Conservation (phyloP, 139 green algal species). For the Picochlorum sp. region DNA sequence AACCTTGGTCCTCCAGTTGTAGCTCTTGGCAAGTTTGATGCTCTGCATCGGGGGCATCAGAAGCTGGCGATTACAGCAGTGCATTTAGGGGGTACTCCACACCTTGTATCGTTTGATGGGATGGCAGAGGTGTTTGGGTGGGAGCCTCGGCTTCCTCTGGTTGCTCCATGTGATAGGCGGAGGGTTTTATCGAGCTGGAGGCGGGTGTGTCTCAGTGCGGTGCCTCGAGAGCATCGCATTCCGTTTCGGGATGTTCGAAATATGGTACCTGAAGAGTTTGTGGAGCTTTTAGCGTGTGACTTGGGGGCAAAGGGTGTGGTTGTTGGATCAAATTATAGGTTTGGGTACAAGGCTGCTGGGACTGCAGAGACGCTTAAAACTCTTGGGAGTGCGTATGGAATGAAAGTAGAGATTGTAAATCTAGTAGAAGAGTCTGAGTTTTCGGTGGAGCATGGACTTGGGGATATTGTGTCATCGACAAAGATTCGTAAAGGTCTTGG, state of each 20-base stretch:
- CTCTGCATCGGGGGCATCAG: constrained; percentile 79
- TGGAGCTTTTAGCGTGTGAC: constrained; percentile 63
- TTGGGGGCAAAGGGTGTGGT: constrained; percentile 72
- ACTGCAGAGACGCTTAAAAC: constrained; percentile 41
- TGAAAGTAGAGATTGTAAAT: constrained; percentile 30
- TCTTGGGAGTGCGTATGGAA: constrained; percentile 39
- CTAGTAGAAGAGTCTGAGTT: constrained; percentile 7
- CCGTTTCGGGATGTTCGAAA: constrained; percentile 70
- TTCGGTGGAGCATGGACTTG: neutral
- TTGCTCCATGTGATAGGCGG: constrained; percentile 56
- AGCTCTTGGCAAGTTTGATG: constrained; percentile 91
- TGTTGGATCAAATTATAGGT: constrained; percentile 80
- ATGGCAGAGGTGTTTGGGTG: constrained; percentile 77
- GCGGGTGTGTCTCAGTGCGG: constrained; percentile 23
- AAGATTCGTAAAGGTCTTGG: constrained; percentile 43
- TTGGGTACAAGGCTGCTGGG: constrained; percentile 79
- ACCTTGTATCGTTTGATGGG: constrained; percentile 74
- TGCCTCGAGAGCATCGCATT: constrained; percentile 57
- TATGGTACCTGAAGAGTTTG: constrained; percentile 72
- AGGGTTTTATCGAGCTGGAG: constrained; percentile 67
- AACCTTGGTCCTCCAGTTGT: constrained; percentile 37
- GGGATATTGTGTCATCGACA: constrained; percentile 35
- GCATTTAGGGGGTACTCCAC: constrained; percentile 35
- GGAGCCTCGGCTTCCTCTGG: constrained; percentile 56
- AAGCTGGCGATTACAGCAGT: constrained; percentile 47